Percentiles rank a stretch among this genome's conserved stretches.
Evolutionary conservation across 176 grass and related monocot species (phyloP).

Genomic region (Oryza rufipogon): DNA sequence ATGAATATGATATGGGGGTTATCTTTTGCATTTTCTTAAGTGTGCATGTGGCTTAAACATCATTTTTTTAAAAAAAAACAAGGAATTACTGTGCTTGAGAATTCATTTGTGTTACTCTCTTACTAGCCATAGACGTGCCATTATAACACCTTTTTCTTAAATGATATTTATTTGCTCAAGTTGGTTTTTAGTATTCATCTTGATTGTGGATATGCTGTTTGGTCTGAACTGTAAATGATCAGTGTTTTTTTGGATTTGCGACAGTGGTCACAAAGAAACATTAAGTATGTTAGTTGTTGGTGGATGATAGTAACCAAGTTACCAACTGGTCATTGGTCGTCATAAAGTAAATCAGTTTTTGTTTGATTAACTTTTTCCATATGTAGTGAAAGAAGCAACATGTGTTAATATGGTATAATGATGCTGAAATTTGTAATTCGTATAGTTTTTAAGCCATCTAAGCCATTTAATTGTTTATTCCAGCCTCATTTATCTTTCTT

Average conservation of each 20-base stretch:
- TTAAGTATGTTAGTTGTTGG: neutral
- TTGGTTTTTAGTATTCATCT: constrained; percentile 11
- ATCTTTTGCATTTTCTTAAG: neutral
- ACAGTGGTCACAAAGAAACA: neutral
- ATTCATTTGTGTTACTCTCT: neutral
- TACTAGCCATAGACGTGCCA: neutral
- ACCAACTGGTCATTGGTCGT: neutral
- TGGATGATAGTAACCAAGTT: neutral
- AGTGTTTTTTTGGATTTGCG: neutral
- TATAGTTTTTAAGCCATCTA: neutral
- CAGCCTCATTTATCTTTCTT: neutral
- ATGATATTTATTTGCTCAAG: neutral
- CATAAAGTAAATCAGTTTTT: neutral
- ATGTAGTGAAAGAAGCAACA: constrained; percentile 28
- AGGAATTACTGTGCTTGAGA: constrained; percentile 3
- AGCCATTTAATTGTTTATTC: constrained; percentile 11
- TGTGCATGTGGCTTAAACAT: neutral
- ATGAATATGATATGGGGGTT: neutral
- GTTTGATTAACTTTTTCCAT: neutral
- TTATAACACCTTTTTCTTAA: neutral
- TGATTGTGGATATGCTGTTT: constrained; percentile 19
- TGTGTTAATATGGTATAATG: neutral
- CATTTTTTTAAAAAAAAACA: neutral
- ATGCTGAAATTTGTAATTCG: constrained; percentile 10
- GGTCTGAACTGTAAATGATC: neutral